These are phyloP conservation scores for Paecilomyces sp. DNA, from an alignment of 2,329 filamentous ascomycete genomes.

Conservation along the genomic window DNA sequence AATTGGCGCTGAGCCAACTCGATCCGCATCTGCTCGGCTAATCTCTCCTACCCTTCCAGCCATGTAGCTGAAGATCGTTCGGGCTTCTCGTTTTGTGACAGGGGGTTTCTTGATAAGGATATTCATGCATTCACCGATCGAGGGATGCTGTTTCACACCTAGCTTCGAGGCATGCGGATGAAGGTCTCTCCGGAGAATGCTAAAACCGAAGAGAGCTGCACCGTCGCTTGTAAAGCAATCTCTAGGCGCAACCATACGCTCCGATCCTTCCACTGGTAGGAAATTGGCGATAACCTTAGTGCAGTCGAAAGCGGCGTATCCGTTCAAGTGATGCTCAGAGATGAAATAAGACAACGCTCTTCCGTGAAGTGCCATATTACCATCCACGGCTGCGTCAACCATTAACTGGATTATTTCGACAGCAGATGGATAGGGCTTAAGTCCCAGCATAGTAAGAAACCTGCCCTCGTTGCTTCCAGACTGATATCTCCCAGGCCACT, in stretches of 20 bases:
- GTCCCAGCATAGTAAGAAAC: slow-evolving; percentile 66
- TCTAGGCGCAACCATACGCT: slow-evolving; percentile 61
- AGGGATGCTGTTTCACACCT: slow-evolving; percentile 75
- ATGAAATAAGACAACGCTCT: slow-evolving; percentile 77
- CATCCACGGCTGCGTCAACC: slow-evolving; percentile 50
- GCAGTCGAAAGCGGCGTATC: slow-evolving; percentile 61
- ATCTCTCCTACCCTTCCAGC: slow-evolving; percentile 70
- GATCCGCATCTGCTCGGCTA: slow-evolving; percentile 51
- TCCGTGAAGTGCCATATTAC: slow-evolving; percentile 51
- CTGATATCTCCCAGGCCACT: slow-evolving; percentile 71
- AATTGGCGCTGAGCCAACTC: slow-evolving; percentile 59
- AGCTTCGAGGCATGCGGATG: slow-evolving; percentile 76
- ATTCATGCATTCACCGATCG: slow-evolving; percentile 68
- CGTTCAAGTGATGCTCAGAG: slow-evolving; percentile 68
- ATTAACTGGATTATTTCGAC: slow-evolving; percentile 73
- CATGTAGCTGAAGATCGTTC: slow-evolving; percentile 74
- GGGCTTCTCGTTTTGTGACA: slow-evolving; percentile 57
- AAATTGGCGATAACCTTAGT: slow-evolving; percentile 51
- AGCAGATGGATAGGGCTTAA: slow-evolving; percentile 64
- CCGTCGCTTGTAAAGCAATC: slow-evolving; percentile 77
- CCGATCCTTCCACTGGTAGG: slow-evolving; percentile 63
- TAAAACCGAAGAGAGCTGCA: slow-evolving; percentile 71
- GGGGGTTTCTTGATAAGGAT: slow-evolving; percentile 68
- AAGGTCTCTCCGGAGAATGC: slow-evolving; percentile 69
- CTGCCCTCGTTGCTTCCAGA: slow-evolving; percentile 62